Evolutionary conservation across 108 stramenopile species (phyloP).

Genomic region (Aurantiochytrium sp.): DNA sequence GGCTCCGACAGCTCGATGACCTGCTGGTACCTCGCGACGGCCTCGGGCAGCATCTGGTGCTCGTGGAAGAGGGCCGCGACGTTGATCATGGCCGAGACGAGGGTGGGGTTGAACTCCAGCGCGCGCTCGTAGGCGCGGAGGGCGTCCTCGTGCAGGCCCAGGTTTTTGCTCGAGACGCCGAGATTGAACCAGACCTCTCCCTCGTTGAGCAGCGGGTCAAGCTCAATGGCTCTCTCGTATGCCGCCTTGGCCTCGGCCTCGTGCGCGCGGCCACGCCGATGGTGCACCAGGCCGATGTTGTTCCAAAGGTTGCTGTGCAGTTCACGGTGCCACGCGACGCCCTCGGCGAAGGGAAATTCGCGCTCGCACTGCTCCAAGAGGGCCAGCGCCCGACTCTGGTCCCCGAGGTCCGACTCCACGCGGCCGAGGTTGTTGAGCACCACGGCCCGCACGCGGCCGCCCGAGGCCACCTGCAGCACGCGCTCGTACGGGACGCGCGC

Average conservation of each 20-base stretch:
- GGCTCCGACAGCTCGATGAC: background rate
- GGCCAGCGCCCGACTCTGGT: background rate
- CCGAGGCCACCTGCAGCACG: background rate
- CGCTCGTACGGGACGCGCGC: background rate
- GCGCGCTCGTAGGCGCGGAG: background rate
- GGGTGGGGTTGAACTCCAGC: background rate
- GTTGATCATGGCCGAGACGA: constrained; percentile 31
- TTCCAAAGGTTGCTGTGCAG: background rate
- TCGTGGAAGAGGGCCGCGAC: constrained; percentile 47
- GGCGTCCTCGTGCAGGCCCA: background rate
- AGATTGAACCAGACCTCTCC: constrained; percentile 8
- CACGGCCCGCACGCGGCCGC: background rate
- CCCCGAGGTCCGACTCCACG: background rate
- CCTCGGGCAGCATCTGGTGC: constrained; percentile 37
- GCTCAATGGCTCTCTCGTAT: background rate
- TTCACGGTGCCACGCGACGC: background rate
- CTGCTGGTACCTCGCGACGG: constrained; percentile 36
- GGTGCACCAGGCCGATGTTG: background rate
- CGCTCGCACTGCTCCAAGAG: background rate
- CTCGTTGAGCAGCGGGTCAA: background rate
- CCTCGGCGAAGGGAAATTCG: background rate
- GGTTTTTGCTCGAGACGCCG: background rate
- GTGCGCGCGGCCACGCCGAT: background rate
- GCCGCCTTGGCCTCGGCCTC: background rate
- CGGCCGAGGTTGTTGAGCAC: background rate